phyloP scores from a whole-genome alignment of 179 eudicot genomes.

The Carnegiea gigantea region DNA sequence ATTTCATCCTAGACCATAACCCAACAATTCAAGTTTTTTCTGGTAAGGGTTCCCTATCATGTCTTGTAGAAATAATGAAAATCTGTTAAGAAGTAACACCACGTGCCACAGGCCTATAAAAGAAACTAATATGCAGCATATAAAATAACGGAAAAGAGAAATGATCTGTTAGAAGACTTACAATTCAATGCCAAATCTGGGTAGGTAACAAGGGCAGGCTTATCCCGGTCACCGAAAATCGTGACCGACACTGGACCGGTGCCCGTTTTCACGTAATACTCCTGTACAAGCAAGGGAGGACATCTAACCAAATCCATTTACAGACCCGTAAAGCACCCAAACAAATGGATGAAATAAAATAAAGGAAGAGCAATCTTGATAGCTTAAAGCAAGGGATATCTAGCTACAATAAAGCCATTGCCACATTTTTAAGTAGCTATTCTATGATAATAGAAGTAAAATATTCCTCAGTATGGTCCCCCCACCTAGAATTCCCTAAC shows the following conservation, averaged over 20 bases:
- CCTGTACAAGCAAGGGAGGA: conserved; percentile 43
- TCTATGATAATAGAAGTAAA: background rate
- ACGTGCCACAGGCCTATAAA: conserved; percentile 10
- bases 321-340: background rate
- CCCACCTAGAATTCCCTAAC: background rate
- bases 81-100: conserved; percentile 4
- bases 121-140: conserved; percentile 4
- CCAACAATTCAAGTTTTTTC: conserved; percentile 15
- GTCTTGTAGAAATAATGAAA: background rate
- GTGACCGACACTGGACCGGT: conserved; percentile 67
- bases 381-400: conserved; percentile 13
- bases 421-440: conserved; percentile 10
- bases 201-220: conserved; percentile 90
- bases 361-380: background rate
- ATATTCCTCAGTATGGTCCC: conserved; percentile 13
- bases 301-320: conserved; percentile 2
- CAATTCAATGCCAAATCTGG: conserved; percentile 85
- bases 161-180: conserved; percentile 35
- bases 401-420: background rate
- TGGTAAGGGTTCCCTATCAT: conserved; percentile 13
- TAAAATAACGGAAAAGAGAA: conserved; percentile 8
- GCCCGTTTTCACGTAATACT: conserved; percentile 63
- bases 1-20: background rate
- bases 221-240: conserved; percentile 79
- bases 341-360: background rate